Conservation (phyloP, 345 rosid genomes). For the Abelmoschus esculentus region DNA sequence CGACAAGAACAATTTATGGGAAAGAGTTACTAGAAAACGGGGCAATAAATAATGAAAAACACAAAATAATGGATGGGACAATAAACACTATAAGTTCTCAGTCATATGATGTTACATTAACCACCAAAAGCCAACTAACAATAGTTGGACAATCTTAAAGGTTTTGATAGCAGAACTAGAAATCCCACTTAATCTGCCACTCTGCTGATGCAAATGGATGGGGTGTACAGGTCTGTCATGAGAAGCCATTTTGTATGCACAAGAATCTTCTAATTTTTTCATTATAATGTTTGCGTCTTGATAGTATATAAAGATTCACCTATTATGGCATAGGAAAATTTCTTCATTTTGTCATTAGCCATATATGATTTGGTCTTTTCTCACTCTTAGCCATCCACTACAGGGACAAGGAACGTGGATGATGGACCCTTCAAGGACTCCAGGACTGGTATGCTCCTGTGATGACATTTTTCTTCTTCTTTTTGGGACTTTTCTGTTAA, state of each 20-base stretch:
- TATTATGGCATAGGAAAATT: neutral
- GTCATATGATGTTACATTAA: neutral
- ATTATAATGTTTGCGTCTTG: neutral
- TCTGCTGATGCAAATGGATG: neutral
- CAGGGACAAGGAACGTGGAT: constrained; percentile 44
- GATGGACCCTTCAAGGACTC: constrained; percentile 58
- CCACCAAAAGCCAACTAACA: neutral
- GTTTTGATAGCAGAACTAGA: neutral
- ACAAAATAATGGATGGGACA: neutral
- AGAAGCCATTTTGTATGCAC: neutral
- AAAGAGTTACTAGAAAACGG: neutral
- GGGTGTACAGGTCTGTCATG: neutral
- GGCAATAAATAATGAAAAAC: neutral
- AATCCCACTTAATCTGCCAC: neutral
- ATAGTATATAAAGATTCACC: neutral
- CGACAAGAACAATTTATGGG: neutral
- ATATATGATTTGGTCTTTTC: neutral
- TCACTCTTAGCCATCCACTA: constrained; percentile 9
- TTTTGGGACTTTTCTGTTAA: neutral
- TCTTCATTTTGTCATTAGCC: neutral
- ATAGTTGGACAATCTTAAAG: neutral
- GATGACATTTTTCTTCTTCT: neutral
- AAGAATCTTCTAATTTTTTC: neutral
- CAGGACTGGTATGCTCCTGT: constrained; percentile 59
- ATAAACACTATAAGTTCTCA: neutral